Conservation (phyloP, 2,329 filamentous ascomycete genomes). For the Nemania serpens region DNA sequence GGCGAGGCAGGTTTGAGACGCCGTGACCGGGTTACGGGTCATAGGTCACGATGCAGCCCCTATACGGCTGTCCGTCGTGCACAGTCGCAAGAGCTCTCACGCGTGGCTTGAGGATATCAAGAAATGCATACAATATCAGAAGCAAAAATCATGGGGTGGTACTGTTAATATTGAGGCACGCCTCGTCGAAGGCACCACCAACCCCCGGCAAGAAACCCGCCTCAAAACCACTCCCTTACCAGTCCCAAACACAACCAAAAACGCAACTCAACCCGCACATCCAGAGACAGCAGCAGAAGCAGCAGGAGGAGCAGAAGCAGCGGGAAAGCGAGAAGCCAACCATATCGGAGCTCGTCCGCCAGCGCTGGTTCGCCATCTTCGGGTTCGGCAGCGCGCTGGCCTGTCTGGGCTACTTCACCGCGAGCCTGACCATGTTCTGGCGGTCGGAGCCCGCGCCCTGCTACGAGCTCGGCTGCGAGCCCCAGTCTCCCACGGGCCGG, state of each 20-base stretch:
- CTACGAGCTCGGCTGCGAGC: constrained; percentile 43
- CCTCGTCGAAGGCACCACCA: constrained; percentile 22
- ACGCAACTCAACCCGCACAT: constrained; percentile 1
- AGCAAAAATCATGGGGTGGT: constrained; percentile 12
- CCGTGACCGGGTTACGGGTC: background rate
- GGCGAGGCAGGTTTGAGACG: background rate
- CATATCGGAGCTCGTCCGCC: constrained; percentile 38
- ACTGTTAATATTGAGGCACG: constrained; percentile 26
- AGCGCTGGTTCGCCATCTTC: constrained; percentile 50
- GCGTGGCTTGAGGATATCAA: constrained; percentile 10
- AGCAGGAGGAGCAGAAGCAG: constrained; percentile 3
- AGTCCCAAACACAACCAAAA: constrained; percentile 19
- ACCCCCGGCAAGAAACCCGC: constrained; percentile 13
- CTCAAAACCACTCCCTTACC: constrained; percentile 35
- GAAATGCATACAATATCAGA: constrained; percentile 2
- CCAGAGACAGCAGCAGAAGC: constrained; percentile 3
- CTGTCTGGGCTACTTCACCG: constrained; percentile 54
- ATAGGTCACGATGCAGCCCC: constrained; percentile 14
- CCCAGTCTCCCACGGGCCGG: constrained; percentile 52
- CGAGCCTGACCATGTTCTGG: constrained; percentile 38
- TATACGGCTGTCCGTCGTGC: constrained; percentile 19
- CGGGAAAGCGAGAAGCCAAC: constrained; percentile 12
- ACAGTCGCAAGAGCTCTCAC: constrained; percentile 4
- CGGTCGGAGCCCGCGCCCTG: constrained; percentile 30
- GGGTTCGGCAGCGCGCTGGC: constrained; percentile 52